A percentile compares a stretch with the other conserved stretches of the same genome.
Conservation (phyloP, 148 eudicot genomes). For the Camellia granthamiana region DNA sequence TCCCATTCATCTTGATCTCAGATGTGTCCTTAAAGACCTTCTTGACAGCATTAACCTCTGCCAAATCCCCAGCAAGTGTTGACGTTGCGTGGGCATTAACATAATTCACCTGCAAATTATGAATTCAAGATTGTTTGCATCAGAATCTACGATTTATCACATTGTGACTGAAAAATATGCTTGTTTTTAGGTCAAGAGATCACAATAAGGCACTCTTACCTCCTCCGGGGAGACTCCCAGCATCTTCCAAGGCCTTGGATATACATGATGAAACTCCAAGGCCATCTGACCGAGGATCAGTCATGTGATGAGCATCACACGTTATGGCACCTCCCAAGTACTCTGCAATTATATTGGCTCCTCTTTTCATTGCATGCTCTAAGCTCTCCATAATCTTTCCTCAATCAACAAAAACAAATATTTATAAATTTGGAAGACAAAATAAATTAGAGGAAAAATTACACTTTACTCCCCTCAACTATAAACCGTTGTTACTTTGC, state of each 20-base stretch:
- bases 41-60: conserved; percentile 56
- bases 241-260: conserved; percentile 37
- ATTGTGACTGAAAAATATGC: not conserved
- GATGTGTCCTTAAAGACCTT: conserved; percentile 52
- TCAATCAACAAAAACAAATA: not conserved
- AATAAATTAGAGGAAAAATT: not conserved
- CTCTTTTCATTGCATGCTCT: conserved; percentile 55
- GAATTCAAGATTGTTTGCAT: not conserved
- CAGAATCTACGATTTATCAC: not conserved
- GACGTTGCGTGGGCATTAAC: conserved; percentile 58
- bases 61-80: conserved; percentile 48
- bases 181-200: not conserved
- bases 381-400: conserved; percentile 48
- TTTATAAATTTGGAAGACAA: not conserved
- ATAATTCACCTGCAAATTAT: conserved; percentile 40
- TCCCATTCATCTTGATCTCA: conserved; percentile 51
- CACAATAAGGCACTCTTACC: conserved; percentile 16
- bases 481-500: too few species aligned
- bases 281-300: conserved; percentile 52
- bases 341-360: conserved; percentile 54
- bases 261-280: conserved; percentile 54
- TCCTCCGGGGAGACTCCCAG: conserved; percentile 52
- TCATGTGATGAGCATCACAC: conserved; percentile 62
- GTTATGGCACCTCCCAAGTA: conserved; percentile 53
- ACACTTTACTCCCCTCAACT: too few species aligned